Percentiles rank a stretch among this genome's conserved stretches.
Conservation (phyloP, 1,284 basidiomycete species). For the Trametes versicolor region DNA sequence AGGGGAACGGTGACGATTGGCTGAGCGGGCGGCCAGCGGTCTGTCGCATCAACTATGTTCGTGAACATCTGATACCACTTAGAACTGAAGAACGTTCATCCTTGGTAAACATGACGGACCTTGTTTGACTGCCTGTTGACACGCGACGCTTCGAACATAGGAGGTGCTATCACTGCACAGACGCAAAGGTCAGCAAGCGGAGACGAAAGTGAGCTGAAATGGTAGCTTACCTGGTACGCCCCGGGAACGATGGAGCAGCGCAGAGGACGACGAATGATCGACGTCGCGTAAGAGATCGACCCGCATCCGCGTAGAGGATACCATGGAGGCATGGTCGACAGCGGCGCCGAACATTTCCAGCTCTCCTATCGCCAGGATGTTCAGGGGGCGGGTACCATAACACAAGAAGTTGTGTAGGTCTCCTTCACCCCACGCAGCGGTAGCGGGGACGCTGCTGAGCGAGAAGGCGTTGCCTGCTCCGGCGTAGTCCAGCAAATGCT, state of each 20-base stretch:
- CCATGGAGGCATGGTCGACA: neutral
- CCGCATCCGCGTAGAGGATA: neutral
- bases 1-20: neutral
- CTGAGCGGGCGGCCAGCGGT: neutral
- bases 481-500: neutral
- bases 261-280: neutral
- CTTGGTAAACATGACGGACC: neutral
- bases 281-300: neutral
- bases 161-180: neutral
- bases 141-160: neutral
- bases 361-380: neutral
- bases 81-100: no score
- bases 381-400: neutral
- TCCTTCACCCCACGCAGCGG: neutral
- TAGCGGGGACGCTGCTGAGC: neutral
- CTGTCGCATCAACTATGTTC: neutral
- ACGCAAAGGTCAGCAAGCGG: no score
- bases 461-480: neutral
- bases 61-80: neutral
- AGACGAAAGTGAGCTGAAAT: neutral
- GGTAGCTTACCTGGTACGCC: neutral
- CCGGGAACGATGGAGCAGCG: neutral
- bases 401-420: neutral
- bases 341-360: neutral
- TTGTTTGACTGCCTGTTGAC: neutral